Base-by-base conservation (phyloP, 208 protist species). In the Trypanosoma cruzi region DNA sequence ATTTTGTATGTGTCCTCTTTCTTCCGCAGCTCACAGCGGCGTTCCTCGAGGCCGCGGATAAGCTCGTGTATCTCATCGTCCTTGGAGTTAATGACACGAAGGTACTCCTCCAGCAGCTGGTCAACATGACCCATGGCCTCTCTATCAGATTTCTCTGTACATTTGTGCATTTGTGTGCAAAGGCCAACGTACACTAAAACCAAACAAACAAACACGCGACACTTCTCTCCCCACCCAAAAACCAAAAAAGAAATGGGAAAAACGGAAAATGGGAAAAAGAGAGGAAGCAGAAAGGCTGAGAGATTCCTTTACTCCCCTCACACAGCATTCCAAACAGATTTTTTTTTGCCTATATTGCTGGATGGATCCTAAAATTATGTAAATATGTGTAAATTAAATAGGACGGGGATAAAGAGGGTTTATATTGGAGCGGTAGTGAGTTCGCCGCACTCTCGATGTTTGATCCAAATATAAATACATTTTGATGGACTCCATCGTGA, bases 41-140 rank as follows among this genome's bases (percentile, higher is more conserved):
- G 71, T 20, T 84, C 75, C 50, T 95, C 82, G 32, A 82, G 55
- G 24, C 75, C 75, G 24, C 80, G 75, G 16, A 90, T 75, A 8
- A 93, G 67, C 2, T 66, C 65, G 29, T 92, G 86, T 26, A 95
- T 77, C 52, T 87, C 81, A 58, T 83, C 79, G 69, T 96, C 91
- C 76, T 96, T 96, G 63, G 81, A 71, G 71, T 96, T 94, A 52
- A 96, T 93, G 13, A 94, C 83, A 10, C 87, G 86, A 6, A 96
- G 72, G 69, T 96, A 96, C 71, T 96, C 88, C 70, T 92, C 84
- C 52, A 96, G 64, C 28, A 96, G 73, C 40, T 92, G 79, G 37
- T 94, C 90, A n/a, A 84, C 61, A 24, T 83, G 74, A 34, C 42
- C 20, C 74, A 75, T 78, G 6, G 22, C 55, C 11, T n/a, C n/a